These are phyloP conservation scores for Trichoderma semiorbis DNA, from an alignment of 2,329 filamentous ascomycete species.

Conservation along the genomic window DNA sequence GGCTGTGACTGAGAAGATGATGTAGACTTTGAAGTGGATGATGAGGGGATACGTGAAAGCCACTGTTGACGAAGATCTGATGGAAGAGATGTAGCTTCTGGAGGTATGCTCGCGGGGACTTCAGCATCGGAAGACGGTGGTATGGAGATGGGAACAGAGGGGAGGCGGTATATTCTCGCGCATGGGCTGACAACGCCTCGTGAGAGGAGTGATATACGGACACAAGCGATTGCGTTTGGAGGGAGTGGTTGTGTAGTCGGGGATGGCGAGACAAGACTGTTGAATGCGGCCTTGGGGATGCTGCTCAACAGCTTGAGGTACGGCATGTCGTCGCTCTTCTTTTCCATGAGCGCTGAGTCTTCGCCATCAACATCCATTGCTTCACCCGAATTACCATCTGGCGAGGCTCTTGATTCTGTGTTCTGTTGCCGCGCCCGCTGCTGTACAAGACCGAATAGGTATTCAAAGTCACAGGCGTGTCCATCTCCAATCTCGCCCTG, in stretches of 20 bases:
- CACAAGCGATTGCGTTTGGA: conserved; percentile 49
- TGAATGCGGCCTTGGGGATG: conserved; percentile 32
- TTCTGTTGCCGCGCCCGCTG: conserved; percentile 7
- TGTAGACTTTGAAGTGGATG: neutral
- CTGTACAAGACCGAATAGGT: conserved; percentile 46
- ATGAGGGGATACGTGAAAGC: conserved; percentile 55
- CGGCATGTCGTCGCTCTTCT: neutral
- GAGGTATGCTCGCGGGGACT: conserved; percentile 45
- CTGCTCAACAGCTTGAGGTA: conserved; percentile 24
- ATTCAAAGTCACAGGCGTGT: conserved; percentile 80
- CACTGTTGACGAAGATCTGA: conserved; percentile 63
- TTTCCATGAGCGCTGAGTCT: neutral
- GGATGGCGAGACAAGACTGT: conserved; percentile 25
- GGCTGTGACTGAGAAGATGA: neutral
- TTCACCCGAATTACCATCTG: conserved; percentile 25
- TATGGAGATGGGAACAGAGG: conserved; percentile 25
- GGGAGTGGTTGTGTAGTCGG: conserved; percentile 27
- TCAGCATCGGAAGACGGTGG: conserved; percentile 37
- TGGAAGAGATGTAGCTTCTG: conserved; percentile 33
- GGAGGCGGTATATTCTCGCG: conserved; percentile 84
- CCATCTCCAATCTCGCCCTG: conserved; percentile 82
- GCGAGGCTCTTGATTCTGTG: conserved; percentile 15
- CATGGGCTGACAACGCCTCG: conserved; percentile 69
- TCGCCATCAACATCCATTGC: conserved; percentile 33
- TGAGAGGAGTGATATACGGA: conserved; percentile 63